Evolutionary conservation across 768 basidiomycete species (phyloP).

Genomic region (Boletus pseudo-olivaceus): DNA sequence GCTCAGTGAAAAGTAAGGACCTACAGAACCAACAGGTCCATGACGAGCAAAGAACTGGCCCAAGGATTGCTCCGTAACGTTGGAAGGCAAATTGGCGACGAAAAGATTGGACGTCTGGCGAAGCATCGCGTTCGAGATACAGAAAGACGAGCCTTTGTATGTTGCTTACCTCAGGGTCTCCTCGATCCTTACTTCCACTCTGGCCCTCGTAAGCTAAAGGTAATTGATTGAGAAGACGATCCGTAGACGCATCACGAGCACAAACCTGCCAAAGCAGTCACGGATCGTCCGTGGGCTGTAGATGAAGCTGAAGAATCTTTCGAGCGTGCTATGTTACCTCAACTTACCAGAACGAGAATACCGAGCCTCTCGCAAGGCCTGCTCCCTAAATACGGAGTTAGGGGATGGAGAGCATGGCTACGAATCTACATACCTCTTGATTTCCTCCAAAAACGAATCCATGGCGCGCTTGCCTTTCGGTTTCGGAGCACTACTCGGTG

Average conservation of each 20-base stretch:
- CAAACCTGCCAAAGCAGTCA: constrained; percentile 87
- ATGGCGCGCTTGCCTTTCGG: constrained; percentile 95
- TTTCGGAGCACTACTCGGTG: constrained; percentile 54
- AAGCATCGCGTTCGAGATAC: constrained; percentile 1
- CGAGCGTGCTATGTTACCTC: neutral
- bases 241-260: constrained; percentile 3
- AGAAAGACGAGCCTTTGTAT: neutral
- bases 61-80: constrained; percentile 80
- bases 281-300: constrained; percentile 65
- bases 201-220: constrained; percentile 79
- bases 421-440: constrained; percentile 67
- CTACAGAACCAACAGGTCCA: constrained; percentile 90
- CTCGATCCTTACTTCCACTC: constrained; percentile 84
- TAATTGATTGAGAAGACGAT: constrained; percentile 2
- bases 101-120: constrained; percentile 90
- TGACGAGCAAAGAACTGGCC: constrained; percentile 88
- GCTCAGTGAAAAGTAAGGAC: constrained; percentile 22
- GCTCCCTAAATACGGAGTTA: constrained; percentile 60
- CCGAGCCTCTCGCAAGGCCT: constrained; percentile 85
- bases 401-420: neutral
- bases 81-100: constrained; percentile 87
- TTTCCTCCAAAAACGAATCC: constrained; percentile 95
- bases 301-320: constrained; percentile 1
- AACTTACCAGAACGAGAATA: constrained; percentile 63
- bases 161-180: constrained; percentile 72